A percentile compares a stretch with the other conserved stretches of the same genome.
Conservation (phyloP, 78 protist species). For the Trichosphaerium sp. region DNA sequence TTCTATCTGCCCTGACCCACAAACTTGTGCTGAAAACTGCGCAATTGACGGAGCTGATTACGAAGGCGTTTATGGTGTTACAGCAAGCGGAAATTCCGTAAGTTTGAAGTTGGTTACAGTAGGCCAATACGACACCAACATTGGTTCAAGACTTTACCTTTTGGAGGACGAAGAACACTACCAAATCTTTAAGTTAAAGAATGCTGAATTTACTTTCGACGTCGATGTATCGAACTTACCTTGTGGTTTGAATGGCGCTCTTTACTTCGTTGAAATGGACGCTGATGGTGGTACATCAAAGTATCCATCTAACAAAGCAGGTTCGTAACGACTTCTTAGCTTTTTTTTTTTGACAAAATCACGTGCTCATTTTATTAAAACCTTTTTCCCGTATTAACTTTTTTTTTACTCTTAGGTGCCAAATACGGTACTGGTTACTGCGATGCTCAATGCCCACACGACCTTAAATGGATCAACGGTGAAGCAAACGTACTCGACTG, state of each 20-base stretch:
- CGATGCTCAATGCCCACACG: constrained; percentile 47
- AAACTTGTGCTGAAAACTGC: not conserved
- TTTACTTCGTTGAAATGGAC: constrained; percentile 28
- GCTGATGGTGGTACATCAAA: constrained; percentile 21
- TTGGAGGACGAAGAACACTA: not conserved
- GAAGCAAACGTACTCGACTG: constrained; percentile 6
- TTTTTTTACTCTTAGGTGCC: constrained; percentile 30
- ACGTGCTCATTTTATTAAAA: too few species aligned
- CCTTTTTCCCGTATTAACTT: too few species aligned
- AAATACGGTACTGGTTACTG: constrained; percentile 30
- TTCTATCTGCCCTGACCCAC: too few species aligned
- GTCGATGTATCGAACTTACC: constrained; percentile 24
- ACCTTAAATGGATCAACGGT: constrained; percentile 32
- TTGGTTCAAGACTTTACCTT: constrained; percentile 17
- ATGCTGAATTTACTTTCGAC: constrained; percentile 16
- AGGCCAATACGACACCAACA: not conserved
- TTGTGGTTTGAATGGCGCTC: constrained; percentile 35
- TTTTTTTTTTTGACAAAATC: not conserved
- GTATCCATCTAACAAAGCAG: too few species aligned
- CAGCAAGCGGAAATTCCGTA: not conserved
- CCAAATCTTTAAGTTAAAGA: constrained; percentile 16
- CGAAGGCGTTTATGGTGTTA: not conserved
- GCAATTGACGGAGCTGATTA: not conserved
- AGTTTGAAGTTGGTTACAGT: not conserved
- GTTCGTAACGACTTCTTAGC: too few species aligned